Conservation (phyloP, 768 basidiomycete species). For the Leucocoprinus birnbaumii region DNA sequence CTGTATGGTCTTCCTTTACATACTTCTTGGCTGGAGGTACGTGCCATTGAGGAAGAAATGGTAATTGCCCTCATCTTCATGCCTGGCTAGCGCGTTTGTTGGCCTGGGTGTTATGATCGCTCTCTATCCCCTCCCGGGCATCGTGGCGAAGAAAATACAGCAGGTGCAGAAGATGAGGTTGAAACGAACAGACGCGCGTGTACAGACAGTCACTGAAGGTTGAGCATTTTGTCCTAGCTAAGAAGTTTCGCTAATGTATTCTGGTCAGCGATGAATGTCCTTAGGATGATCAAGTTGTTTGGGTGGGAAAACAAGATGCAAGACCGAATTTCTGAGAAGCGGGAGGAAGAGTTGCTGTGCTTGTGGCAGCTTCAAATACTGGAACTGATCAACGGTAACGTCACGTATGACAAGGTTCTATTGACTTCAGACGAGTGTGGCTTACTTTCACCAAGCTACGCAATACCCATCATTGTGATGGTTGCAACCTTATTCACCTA, state of each 20-base stretch:
- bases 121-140: slow-evolving; percentile 58
- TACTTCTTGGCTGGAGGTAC: slow-evolving; percentile 46
- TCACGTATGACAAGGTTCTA: slow-evolving; percentile 41
- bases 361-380: slow-evolving; percentile 53
- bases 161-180: slow-evolving; percentile 46
- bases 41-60: slow-evolving; percentile 15
- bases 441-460: slow-evolving; percentile 31
- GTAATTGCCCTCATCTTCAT: slow-evolving; percentile 13
- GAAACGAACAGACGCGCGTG: slow-evolving; percentile 57
- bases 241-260: slow-evolving; percentile 17
- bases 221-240: slow-evolving; percentile 12
- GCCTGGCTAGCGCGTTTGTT: slow-evolving; percentile 45
- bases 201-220: slow-evolving; percentile 64
- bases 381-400: slow-evolving; percentile 42
- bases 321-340: slow-evolving; percentile 49
- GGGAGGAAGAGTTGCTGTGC: slow-evolving; percentile 59
- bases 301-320: slow-evolving; percentile 62
- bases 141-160: slow-evolving; percentile 48
- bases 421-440: background rate
- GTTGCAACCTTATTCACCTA: slow-evolving; percentile 58
- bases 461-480: slow-evolving; percentile 66
- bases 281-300: slow-evolving; percentile 73
- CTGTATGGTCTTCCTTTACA: slow-evolving; percentile 43
- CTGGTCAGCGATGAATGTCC: slow-evolving; percentile 43
- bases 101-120: slow-evolving; percentile 53